Percentiles rank a stretch among this genome's conserved stretches.
Conservation (phyloP, 805 yeast species). For the Candida sonorensis region DNA sequence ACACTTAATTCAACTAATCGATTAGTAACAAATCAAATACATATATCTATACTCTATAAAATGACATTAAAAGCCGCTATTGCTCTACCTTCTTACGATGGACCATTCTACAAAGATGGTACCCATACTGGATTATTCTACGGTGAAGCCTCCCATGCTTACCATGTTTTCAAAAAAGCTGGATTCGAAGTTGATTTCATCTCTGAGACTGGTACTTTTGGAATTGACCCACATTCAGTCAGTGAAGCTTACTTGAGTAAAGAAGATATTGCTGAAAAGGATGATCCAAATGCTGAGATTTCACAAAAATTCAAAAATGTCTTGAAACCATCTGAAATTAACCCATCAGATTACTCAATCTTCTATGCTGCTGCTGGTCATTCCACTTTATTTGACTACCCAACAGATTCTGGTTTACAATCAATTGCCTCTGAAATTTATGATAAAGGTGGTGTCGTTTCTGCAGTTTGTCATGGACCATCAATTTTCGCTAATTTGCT, state of each 20-base stretch:
- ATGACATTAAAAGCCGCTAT: conserved; percentile 27
- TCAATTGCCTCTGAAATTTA: conserved; percentile 40
- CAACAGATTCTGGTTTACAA: conserved; percentile 37
- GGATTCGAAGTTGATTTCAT: conserved; percentile 51
- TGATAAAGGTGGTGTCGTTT: conserved; percentile 45
- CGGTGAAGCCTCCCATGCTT: conserved; percentile 57
- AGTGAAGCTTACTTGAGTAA: conserved; percentile 33
- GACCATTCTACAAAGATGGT: conserved; percentile 50
- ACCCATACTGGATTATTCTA: conserved; percentile 54
- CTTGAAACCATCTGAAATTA: conserved; percentile 42
- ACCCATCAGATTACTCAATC: conserved; percentile 41
- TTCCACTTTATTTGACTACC: conserved; percentile 48
- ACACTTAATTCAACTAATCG: too few relatives aligned
- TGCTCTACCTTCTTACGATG: conserved; percentile 37
- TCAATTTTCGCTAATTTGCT: conserved; percentile 43
- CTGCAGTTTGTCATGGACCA: conserved; percentile 71
- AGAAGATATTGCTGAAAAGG: conserved; percentile 34
- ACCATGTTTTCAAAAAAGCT: conserved; percentile 35
- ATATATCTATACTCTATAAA: too few relatives aligned
- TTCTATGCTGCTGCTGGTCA: conserved; percentile 66
- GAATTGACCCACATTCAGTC: conserved; percentile 53
- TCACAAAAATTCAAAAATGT: conserved; percentile 30
- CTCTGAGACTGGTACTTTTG: conserved; percentile 52
- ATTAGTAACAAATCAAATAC: too few relatives aligned
- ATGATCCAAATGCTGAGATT: conserved; percentile 35